Base-by-base conservation (phyloP, 202 grass and related monocot species). In the Zoysia matrella region DNA sequence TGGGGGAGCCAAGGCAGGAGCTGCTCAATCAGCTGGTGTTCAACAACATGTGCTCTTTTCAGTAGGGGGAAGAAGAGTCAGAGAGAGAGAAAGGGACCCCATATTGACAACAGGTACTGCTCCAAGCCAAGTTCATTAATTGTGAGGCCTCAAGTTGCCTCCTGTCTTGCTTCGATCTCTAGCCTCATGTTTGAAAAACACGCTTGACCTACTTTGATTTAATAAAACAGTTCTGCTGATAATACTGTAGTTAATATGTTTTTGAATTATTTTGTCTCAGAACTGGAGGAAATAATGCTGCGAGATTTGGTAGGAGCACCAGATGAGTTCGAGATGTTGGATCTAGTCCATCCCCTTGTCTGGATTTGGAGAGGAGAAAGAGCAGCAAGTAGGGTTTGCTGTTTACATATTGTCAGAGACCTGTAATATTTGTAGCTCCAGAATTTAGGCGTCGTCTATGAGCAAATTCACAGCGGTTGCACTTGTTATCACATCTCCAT, bases 301-400 rank as follows among this genome's bases (percentile, higher is more conserved):
- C 84, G 69, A 86, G 70, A 82, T 82, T 64, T 64, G 83, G 61
- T 83, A 83, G 83, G 70, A 65, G 84, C 75, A 86, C 75, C 84
- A 76, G 84, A 90, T 86, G 80, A 90, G 88, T 86, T 83, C 83
- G 88, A 86, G 88, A 90, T 90, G 88, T 90, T 83, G 80, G 88
- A 90, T 86, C 80, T 58, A 83, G 79, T 86, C 84, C 88, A 86
- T 90, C 88, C 88, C 80, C 88, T 90, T 71, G 65, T 90, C 88
- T 86, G 80, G 88, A 75, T 82, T 68, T 56, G 69, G 7, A 16
- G 6, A 14, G 47, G 55, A 65, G 36, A 69, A 52, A 53, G 47
- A 30, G 58, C 65, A 76, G 50, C 84, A 66, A 79, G 74, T 83
- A 79, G 84, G 79, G 69, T 57, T 69, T 65, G 74, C 74, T 83